A percentile compares a stretch with the other conserved stretches of the same genome.
Evolutionary conservation across 208 protist species (phyloP).

Genomic region (Leishmania major): DNA sequence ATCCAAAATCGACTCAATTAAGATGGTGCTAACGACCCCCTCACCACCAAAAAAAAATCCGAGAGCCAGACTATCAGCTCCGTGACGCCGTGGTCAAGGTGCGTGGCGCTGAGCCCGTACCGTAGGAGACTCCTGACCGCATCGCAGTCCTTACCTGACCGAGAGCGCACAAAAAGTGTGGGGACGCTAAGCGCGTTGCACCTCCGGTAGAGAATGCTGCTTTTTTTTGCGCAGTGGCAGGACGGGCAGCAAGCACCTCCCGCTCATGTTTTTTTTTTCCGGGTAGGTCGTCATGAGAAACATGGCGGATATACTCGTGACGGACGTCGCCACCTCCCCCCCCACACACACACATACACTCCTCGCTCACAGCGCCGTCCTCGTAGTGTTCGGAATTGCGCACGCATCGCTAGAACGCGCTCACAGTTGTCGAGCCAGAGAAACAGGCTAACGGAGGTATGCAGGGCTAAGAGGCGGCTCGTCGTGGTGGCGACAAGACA

Average conservation of each 20-base stretch:
- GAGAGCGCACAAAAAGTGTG: constrained; percentile 18
- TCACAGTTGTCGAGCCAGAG: constrained; percentile 4
- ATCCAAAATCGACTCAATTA: constrained; percentile 84
- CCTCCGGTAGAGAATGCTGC: constrained; percentile 30
- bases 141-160: constrained; percentile 15
- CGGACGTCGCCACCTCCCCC: constrained; percentile 3
- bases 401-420: constrained; percentile 1
- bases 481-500: constrained; percentile 40
- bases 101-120: constrained; percentile 7
- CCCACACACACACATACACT: background rate
- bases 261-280: constrained; percentile 29
- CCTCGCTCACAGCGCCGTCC: background rate
- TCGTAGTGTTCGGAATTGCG: background rate
- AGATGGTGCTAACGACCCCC: constrained; percentile 80
- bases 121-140: constrained; percentile 16
- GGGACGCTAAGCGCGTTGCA: constrained; percentile 9
- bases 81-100: constrained; percentile 4
- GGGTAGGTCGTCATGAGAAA: constrained; percentile 49
- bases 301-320: constrained; percentile 42
- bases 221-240: constrained; percentile 9
- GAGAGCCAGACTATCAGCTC: constrained; percentile 33
- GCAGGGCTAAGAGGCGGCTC: constrained; percentile 24
- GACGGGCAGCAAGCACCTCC: constrained; percentile 27
- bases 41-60: constrained; percentile 16
- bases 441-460: constrained; percentile 11